A percentile compares a stretch with the other conserved stretches of the same genome.
phyloP scores from a whole-genome alignment of 257 asterid genomes.

The Cruciata laevipes region DNA sequence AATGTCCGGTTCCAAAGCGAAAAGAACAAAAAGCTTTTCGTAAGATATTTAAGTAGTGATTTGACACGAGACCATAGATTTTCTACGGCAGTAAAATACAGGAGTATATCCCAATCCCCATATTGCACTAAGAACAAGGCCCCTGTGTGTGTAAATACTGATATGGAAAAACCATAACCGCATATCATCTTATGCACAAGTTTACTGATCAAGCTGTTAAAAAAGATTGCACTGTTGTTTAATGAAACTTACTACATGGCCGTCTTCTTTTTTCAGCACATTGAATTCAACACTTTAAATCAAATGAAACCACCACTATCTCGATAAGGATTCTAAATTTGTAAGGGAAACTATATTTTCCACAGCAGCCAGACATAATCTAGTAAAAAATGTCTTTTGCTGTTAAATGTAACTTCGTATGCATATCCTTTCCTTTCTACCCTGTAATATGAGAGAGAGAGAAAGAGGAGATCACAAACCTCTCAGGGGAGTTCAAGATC shows the following conservation, averaged over 20 bases:
- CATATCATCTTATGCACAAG: background rate
- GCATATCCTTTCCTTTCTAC: background rate
- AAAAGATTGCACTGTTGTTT: background rate
- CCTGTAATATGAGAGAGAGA: background rate
- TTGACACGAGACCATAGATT: background rate
- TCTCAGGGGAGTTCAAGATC: slow-evolving; percentile 71
- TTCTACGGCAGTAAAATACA: background rate
- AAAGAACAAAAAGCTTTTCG: background rate
- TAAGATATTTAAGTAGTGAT: background rate
- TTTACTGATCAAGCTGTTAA: background rate
- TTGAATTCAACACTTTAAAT: background rate
- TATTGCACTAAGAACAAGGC: background rate
- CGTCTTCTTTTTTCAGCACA: background rate
- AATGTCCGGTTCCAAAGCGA: background rate
- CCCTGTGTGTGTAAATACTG: background rate
- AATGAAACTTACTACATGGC: background rate
- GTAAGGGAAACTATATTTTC: background rate
- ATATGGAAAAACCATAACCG: background rate
- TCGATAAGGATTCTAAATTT: too few relatives aligned
- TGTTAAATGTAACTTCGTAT: background rate
- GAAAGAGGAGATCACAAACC: slow-evolving; percentile 30
- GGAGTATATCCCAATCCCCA: background rate
- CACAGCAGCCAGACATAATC: background rate
- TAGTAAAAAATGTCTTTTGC: background rate
- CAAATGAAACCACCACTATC: background rate